Conservation (phyloP, 75 land plant species). For the Picea sitchensis region DNA sequence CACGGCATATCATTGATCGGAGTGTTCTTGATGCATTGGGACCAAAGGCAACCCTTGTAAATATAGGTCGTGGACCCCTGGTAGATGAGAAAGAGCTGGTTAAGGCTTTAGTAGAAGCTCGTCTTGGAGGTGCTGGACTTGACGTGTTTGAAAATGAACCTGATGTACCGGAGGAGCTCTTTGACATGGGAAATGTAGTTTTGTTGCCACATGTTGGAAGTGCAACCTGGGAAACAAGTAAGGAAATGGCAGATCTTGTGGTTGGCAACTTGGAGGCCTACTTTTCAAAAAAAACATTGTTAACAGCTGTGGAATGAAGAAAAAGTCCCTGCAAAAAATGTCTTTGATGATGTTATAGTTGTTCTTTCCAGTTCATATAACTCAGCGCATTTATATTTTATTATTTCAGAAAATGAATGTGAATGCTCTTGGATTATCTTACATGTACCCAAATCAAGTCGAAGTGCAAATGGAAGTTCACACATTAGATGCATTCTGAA, state of each 20-base stretch:
- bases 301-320: slow-evolving; percentile 41
- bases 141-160: slow-evolving; percentile 51
- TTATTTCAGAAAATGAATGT: too few species aligned
- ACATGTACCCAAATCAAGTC: too few species aligned
- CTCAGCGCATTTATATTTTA: too few species aligned
- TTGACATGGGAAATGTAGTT: slow-evolving; percentile 43
- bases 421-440: too few species aligned
- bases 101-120: slow-evolving; percentile 31
- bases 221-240: slow-evolving; percentile 36
- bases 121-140: slow-evolving; percentile 50
- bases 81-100: slow-evolving; percentile 43
- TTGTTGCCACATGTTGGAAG: slow-evolving; percentile 43
- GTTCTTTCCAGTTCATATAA: too few species aligned
- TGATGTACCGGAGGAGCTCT: slow-evolving; percentile 37
- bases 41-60: slow-evolving; percentile 26
- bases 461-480: too few species aligned
- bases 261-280: slow-evolving; percentile 40
- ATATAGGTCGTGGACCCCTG: slow-evolving; percentile 33
- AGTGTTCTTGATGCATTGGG: slow-evolving; percentile 26
- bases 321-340: not conserved
- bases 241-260: slow-evolving; percentile 43
- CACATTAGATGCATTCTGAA: too few species aligned
- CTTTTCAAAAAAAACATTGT: slow-evolving; percentile 49
- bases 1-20: slow-evolving; percentile 23
- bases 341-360: too few species aligned